Base-by-base conservation (phyloP, 2,329 filamentous ascomycete genomes). In the Aspergillus sp. region DNA sequence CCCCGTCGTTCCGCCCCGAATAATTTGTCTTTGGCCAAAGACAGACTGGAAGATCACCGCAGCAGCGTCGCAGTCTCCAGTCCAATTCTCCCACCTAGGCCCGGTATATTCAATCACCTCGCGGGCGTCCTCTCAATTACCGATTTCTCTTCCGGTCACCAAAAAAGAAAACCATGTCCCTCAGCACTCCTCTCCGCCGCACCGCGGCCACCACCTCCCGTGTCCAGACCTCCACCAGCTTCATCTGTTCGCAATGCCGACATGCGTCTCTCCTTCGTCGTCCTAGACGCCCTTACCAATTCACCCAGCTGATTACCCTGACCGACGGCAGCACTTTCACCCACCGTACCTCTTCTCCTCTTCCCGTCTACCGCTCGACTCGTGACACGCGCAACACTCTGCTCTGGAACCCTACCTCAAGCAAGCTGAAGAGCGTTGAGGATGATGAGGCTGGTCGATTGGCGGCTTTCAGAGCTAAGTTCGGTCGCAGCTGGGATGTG, bases 261-360 rank as follows among this genome's bases (percentile, higher is more conserved):
- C 87, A 92, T 74, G 95, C 95, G 55, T 92, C 91, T 23, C 90
- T 97, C 65, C 86, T 98, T 73, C 85, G 85, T 63, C 91, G 95
- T 15, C 92, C 92, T n/a, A 90, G 92, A 72, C 87, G 93, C 5
- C 94, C 95, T 45, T 98, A 97, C 84, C 91, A 89, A 68, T 98
- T 97, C 83, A 97, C 94, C n/a, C 95, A 99, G 80, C 86, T 99
- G 62, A 84, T 99, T 67, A 93, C 92, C 57, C 89, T 98, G 65
- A 91, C 90, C 43, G 95, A 99, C 81, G 95, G 95, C 69, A 91
- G 87, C 71, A 90, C 93, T 62, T 98, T 80, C 73, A 77, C 76
- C 17, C 79, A 81, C 67, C 80, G 80, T 66, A 82, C 80, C 45
- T 82, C 79, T 50, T 82, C 80, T 5, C 80, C 80, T 2, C 70